These are phyloP conservation scores for Ceratocystis smalleyi DNA, from an alignment of 2,329 filamentous ascomycete species.

Conservation along the genomic window DNA sequence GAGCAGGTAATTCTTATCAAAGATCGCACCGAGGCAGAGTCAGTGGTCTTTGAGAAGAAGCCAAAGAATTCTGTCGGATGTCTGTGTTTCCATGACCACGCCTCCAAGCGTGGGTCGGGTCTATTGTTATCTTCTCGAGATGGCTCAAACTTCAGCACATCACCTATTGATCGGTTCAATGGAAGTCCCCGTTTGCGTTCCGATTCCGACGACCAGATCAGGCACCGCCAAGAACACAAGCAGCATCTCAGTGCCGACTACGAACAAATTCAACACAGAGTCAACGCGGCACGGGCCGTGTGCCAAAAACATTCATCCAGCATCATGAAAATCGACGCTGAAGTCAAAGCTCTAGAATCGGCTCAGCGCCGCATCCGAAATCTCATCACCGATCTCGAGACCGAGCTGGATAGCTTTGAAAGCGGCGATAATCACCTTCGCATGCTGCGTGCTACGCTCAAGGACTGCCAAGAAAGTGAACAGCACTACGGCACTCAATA, in stretches of 20 bases:
- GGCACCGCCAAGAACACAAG: constrained; percentile 33
- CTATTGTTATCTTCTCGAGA: constrained; percentile 45
- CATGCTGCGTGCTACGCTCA: constrained; percentile 41
- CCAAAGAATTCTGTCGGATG: constrained; percentile 59
- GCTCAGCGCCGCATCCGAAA: constrained; percentile 24
- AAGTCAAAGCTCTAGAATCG: neutral
- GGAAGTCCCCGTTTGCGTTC: constrained; percentile 61
- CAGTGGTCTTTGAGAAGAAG: constrained; percentile 48
- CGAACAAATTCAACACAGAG: constrained; percentile 34
- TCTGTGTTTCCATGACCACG: constrained; percentile 48
- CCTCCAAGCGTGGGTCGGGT: constrained; percentile 32
- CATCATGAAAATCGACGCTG: constrained; percentile 25
- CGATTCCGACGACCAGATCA: constrained; percentile 53
- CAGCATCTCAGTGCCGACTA: constrained; percentile 41
- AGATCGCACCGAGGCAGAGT: constrained; percentile 48
- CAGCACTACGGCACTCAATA: constrained; percentile 40
- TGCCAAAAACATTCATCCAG: constrained; percentile 34
- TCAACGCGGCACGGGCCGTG: constrained; percentile 32
- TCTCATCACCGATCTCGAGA: constrained; percentile 33
- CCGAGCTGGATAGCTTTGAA: constrained; percentile 49
- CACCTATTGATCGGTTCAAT: constrained; percentile 31
- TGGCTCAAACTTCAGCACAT: constrained; percentile 47
- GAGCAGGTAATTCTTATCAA: constrained; percentile 73
- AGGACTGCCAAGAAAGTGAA: constrained; percentile 31
- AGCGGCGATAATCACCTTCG: constrained; percentile 53